phyloP scores from a whole-genome alignment of 345 rosid genomes.

The Sonneratia alba region DNA sequence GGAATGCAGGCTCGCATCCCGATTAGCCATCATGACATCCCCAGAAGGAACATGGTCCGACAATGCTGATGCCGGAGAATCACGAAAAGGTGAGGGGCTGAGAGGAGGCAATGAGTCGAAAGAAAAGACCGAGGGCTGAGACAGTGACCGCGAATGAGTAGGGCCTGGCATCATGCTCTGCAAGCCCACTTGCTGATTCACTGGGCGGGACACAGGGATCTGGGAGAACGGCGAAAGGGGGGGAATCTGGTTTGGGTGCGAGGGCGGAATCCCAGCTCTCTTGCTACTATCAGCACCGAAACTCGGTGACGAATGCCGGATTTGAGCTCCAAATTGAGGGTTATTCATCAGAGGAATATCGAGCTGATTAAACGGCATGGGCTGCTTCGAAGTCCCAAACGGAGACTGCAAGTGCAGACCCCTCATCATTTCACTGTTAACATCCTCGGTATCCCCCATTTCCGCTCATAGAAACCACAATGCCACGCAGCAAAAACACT shows the following conservation, averaged over 20 bases:
- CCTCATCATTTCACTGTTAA: slow-evolving; percentile 51
- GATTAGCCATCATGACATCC: slow-evolving; percentile 64
- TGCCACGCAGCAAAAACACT: not conserved
- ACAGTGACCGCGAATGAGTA: no score
- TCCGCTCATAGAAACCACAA: not conserved
- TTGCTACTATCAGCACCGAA: slow-evolving; percentile 30
- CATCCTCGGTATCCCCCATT: slow-evolving; percentile 70
- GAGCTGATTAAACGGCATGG: slow-evolving; percentile 35
- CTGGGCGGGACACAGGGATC: slow-evolving; percentile 57
- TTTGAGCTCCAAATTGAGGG: slow-evolving; percentile 35
- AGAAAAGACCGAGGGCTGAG: no score
- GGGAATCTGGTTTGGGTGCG: slow-evolving; percentile 74
- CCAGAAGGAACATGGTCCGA: slow-evolving; percentile 32
- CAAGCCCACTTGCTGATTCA: slow-evolving; percentile 42
- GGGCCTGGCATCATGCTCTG: slow-evolving; percentile 6
- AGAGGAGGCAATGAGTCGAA: no score
- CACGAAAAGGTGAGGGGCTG: no score
- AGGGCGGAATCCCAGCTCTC: slow-evolving; percentile 78
- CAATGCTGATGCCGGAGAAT: slow-evolving; percentile 20
- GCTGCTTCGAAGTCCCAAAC: slow-evolving; percentile 35
- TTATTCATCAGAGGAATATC: slow-evolving; percentile 48
- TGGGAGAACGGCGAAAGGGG: slow-evolving; percentile 82
- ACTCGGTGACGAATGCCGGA: slow-evolving; percentile 41
- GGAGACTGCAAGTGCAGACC: slow-evolving; percentile 66
- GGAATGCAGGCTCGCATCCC: slow-evolving; percentile 40